Base-by-base conservation (phyloP, 352 stramenopile genomes). In the Elongisporangium senticosum region DNA sequence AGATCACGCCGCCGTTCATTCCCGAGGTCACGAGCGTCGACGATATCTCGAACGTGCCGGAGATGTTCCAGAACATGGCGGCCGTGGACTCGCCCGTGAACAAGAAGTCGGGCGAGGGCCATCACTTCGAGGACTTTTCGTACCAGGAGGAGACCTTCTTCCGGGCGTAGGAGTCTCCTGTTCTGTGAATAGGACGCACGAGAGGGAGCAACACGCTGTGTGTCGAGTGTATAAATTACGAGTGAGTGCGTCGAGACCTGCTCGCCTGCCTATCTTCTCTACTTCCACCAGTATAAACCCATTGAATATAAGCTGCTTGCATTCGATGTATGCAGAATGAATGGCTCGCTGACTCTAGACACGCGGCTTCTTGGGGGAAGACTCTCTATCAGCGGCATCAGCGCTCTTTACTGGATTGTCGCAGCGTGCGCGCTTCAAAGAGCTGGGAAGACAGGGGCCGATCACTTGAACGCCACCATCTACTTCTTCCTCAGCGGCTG, bases 1-100 rank as follows among this genome's bases (percentile, higher is more conserved):
- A 94, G 62, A 90, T 95, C 53, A 64, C 77, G 37, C 86, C 87
- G 47, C 69, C 82, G 20, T 96, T 95, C 58, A 65, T 94, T 7
- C 87, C 87, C 2, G 71, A 93, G 2, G 82, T 95, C 15, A 77
- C 75, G 15, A 85, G 78, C 39, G 82, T 89, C 11, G 81, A 94
- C 49, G 86, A 95, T 53, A 87, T 94, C 48, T 90, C 84, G n/a
- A 94, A 95, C 60, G 85, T 94, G 39, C 86, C 86, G 1, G 81
- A 93, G 59, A 93, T 94, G 83, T 95, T 95, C 67, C 86, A 94
- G 69, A 91, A 90, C 55, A 95, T 95, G 86, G 84, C 81, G 13
- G 84, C 86, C 0, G 77, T 95, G 26, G 86, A 95, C 66, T 95
- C 86, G 49, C 86, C 86, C 24, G 83, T 94, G 26, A 90, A 87